A percentile compares a stretch with the other conserved stretches of the same genome.
phyloP scores from a whole-genome alignment of 495 filamentous ascomycete genomes.

The Cetradonia linearis region DNA sequence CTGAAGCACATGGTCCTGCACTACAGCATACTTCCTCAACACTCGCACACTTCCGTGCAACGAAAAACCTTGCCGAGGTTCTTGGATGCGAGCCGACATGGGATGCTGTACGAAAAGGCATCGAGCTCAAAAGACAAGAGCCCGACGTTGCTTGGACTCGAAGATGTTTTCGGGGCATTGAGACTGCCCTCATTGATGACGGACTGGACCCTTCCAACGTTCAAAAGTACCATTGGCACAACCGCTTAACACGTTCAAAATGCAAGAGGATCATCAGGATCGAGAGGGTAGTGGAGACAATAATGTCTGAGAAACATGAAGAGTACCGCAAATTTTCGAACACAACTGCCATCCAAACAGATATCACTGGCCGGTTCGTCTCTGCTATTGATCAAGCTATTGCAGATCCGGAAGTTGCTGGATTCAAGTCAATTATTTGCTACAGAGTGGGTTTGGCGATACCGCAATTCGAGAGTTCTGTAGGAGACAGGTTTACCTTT shows the following conservation, averaged over 20 bases:
- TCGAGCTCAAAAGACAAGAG: constrained; percentile 44
- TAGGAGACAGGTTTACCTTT: constrained; percentile 25
- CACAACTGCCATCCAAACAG: constrained; percentile 20
- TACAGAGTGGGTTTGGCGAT: constrained; percentile 70
- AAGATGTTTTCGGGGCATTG: constrained; percentile 62
- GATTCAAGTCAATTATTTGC: constrained; percentile 79
- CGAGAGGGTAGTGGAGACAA: constrained; percentile 59
- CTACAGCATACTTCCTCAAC: constrained; percentile 48
- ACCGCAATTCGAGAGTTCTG: constrained; percentile 21
- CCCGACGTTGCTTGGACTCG: constrained; percentile 49
- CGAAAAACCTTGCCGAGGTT: constrained; percentile 54
- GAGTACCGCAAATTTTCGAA: constrained; percentile 19
- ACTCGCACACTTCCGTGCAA: constrained; percentile 60
- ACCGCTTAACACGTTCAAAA: constrained; percentile 47
- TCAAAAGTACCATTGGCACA: constrained; percentile 59
- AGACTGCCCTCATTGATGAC: constrained; percentile 72
- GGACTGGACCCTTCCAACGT: constrained; percentile 51
- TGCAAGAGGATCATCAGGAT: constrained; percentile 77
- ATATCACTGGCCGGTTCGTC: constrained; percentile 39
- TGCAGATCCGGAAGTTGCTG: constrained; percentile 58
- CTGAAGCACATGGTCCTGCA: constrained; percentile 63
- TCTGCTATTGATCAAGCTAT: constrained; percentile 43
- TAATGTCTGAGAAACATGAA: constrained; percentile 42
- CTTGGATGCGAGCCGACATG: constrained; percentile 50
- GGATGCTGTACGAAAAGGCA: constrained; percentile 52